These are phyloP conservation scores for Cercophora samala DNA, from an alignment of 495 filamentous ascomycete species.

Conservation along the genomic window DNA sequence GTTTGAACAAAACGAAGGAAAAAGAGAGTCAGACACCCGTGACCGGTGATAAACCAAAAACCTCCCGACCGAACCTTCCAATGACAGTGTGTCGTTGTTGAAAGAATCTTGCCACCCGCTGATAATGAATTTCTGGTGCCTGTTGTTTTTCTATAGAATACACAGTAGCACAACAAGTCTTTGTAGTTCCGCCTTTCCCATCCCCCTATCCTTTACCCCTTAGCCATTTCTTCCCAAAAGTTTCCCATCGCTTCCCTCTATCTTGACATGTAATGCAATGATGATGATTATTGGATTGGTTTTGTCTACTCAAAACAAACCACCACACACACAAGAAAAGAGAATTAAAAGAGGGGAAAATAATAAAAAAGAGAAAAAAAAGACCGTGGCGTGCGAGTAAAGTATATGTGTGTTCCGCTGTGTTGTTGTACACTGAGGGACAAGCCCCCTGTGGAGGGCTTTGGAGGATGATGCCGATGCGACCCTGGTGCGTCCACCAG, in stretches of 20 bases:
- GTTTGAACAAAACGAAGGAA: background rate
- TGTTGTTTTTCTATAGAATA: slow-evolving; percentile 8
- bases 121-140: background rate
- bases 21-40: background rate
- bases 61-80: background rate
- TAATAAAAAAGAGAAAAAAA: background rate
- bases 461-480: background rate
- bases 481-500: background rate
- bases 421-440: slow-evolving; percentile 8
- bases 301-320: slow-evolving; percentile 4
- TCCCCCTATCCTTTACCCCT: background rate
- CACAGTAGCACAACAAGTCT: background rate
- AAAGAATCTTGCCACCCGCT: background rate
- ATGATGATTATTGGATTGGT: slow-evolving; percentile 1
- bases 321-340: slow-evolving; percentile 6
- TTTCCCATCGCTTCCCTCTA: background rate
- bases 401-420: background rate
- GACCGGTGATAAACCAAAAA: background rate
- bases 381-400: background rate
- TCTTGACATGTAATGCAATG: background rate
- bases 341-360: background rate
- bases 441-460: background rate
- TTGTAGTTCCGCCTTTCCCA: background rate
- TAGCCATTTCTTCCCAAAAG: background rate
- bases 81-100: background rate